A percentile compares a stretch with the other conserved stretches of the same genome.
Conservation (phyloP, 2,329 filamentous ascomycete genomes). For the Tothia fuscella region DNA sequence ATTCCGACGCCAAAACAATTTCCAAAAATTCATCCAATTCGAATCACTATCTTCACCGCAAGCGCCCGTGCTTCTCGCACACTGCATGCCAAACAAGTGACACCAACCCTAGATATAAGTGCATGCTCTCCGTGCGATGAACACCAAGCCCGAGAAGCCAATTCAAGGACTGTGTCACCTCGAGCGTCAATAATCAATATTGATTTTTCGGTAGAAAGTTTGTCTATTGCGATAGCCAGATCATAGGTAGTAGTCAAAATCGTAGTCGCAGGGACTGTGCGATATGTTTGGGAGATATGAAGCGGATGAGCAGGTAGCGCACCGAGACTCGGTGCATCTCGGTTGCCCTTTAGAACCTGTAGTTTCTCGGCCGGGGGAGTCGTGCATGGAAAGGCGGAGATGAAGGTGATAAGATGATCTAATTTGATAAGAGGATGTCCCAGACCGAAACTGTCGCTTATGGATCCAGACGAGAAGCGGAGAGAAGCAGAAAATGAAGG, state of each 20-base stretch:
- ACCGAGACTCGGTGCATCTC: background rate
- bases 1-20: too few species aligned
- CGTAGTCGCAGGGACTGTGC: constrained; percentile 23
- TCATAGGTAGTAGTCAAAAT: constrained; percentile 19
- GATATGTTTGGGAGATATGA: constrained; percentile 26
- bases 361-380: constrained; percentile 23
- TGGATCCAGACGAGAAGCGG: background rate
- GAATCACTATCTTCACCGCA: constrained; percentile 53
- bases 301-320: constrained; percentile 27
- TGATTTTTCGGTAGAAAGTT: constrained; percentile 12
- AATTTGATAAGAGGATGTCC: constrained; percentile 20
- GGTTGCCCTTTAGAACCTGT: constrained; percentile 11
- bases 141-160: constrained; percentile 61
- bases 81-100: constrained; percentile 62
- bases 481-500: background rate
- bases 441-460: background rate
- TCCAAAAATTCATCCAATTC: constrained; percentile 26
- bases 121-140: constrained; percentile 65
- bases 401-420: constrained; percentile 40
- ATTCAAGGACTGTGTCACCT: constrained; percentile 53
- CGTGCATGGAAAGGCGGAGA: constrained; percentile 42
- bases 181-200: constrained; percentile 37
- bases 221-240: constrained; percentile 12
- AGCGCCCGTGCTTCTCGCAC: constrained; percentile 63
- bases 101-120: constrained; percentile 52